Conservation (phyloP, 257 asterid species). For the Nemophila menziesii region DNA sequence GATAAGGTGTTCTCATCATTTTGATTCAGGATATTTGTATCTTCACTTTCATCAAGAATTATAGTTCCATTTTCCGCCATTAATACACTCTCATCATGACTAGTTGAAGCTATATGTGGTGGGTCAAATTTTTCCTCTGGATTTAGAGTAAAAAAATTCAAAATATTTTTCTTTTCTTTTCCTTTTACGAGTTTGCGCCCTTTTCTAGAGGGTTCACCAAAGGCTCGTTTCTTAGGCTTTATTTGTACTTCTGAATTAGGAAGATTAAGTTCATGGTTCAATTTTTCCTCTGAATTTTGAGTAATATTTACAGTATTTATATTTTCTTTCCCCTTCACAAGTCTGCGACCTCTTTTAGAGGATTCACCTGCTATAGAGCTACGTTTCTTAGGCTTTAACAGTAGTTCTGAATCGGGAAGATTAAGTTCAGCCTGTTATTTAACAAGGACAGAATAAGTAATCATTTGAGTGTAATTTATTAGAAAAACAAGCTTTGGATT, state of each 20-base stretch:
- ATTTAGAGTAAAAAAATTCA: too few species aligned
- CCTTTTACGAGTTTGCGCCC: conserved; percentile 50
- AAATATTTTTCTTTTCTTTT: conserved; percentile 20
- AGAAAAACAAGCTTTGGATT: not conserved
- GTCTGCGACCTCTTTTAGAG: conserved; percentile 32
- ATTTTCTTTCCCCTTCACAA: conserved; percentile 37
- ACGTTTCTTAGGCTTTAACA: conserved; percentile 8
- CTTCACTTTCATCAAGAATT: conserved; percentile 18
- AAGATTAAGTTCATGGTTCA: conserved; percentile 9
- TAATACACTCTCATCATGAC: conserved; percentile 13
- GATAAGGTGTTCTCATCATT: conserved; percentile 10
- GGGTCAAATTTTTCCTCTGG: too few species aligned
- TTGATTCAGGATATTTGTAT: conserved; percentile 14
- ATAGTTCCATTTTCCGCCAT: conserved; percentile 23
- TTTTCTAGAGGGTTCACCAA: conserved; percentile 19
- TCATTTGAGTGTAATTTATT: not conserved
- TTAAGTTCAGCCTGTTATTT: conserved; percentile 21
- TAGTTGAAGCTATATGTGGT: too few species aligned
- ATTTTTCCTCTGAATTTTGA: conserved; percentile 24
- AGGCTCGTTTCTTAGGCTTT: conserved; percentile 8
- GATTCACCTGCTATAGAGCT: conserved; percentile 7
- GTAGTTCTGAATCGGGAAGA: not conserved
- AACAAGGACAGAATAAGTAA: not conserved
- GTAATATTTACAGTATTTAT: conserved; percentile 20
- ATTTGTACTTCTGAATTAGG: conserved; percentile 19